phyloP scores from a whole-genome alignment of 345 rosid genomes.

The Lepidium africanum region DNA sequence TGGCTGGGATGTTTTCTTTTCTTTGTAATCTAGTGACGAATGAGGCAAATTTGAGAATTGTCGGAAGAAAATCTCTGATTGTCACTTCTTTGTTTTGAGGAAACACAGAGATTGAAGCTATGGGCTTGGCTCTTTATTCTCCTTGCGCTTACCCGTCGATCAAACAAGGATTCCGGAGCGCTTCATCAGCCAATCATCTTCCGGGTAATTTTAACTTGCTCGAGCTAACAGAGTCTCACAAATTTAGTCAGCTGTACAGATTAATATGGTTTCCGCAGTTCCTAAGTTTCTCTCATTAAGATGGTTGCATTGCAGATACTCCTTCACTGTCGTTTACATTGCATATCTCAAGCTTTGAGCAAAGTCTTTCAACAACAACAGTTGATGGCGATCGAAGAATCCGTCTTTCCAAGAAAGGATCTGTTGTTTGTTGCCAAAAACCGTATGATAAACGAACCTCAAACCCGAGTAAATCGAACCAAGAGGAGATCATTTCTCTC shows the following conservation, averaged over 20 bases:
- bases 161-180: slow-evolving; percentile 11
- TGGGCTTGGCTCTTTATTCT: slow-evolving; percentile 28
- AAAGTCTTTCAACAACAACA: slow-evolving; percentile 14
- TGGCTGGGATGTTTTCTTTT: background rate
- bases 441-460: slow-evolving; percentile 7
- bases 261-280: slow-evolving; percentile 12
- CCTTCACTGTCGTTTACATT: background rate
- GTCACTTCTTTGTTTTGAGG: background rate
- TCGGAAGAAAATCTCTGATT: slow-evolving; percentile 1
- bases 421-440: slow-evolving; percentile 16
- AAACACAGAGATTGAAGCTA: background rate
- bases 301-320: slow-evolving; percentile 29
- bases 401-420: background rate
- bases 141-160: slow-evolving; percentile 17
- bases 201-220: slow-evolving; percentile 30
- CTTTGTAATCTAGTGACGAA: background rate
- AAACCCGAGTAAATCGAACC: slow-evolving; percentile 23
- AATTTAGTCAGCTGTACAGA: slow-evolving; percentile 57
- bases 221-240: too few species aligned
- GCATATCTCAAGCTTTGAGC: background rate
- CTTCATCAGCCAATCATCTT: background rate
- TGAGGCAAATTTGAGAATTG: background rate
- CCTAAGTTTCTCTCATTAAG: background rate
- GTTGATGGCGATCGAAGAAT: slow-evolving; percentile 27
- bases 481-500: slow-evolving; percentile 46